These are phyloP conservation scores for Lachnellula occidentalis DNA, from an alignment of 2,329 filamentous ascomycete species.

Conservation along the genomic window DNA sequence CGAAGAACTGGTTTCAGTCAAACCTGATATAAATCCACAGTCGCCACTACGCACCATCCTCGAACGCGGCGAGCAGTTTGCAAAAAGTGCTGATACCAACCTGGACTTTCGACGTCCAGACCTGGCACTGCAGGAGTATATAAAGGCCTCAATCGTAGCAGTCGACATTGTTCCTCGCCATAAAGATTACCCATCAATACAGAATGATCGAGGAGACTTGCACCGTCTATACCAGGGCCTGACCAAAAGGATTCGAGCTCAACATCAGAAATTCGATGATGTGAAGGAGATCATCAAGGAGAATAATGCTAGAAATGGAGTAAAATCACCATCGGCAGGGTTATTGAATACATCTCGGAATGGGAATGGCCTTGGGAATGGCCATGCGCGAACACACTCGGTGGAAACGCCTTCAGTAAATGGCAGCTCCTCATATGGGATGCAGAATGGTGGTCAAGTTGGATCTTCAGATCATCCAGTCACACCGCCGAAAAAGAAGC, in stretches of 20 bases:
- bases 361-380: slow-evolving; percentile 8
- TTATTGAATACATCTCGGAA: slow-evolving; percentile 1
- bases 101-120: slow-evolving; percentile 64
- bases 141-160: slow-evolving; percentile 74
- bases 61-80: slow-evolving; percentile 45
- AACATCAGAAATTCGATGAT: slow-evolving; percentile 46
- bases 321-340: slow-evolving; percentile 26
- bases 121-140: slow-evolving; percentile 75
- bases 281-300: slow-evolving; percentile 57
- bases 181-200: slow-evolving; percentile 64
- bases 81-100: slow-evolving; percentile 56
- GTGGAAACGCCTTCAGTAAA: slow-evolving; percentile 2
- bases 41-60: slow-evolving; percentile 49
- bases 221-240: slow-evolving; percentile 45
- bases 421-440: background rate
- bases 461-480: background rate
- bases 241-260: slow-evolving; percentile 43
- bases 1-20: slow-evolving; percentile 37
- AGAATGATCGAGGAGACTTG: slow-evolving; percentile 46
- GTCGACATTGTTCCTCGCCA: slow-evolving; percentile 72
- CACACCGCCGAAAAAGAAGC: slow-evolving; percentile 21
- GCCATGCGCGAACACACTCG: slow-evolving; percentile 14
- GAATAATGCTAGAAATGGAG: slow-evolving; percentile 58
- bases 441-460: background rate
- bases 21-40: slow-evolving; percentile 28